Percentiles rank a stretch among this genome's conserved stretches.
These are phyloP conservation scores for Wallacemonas sp. DNA, from an alignment of 208 protist species.

Conservation along the genomic window DNA sequence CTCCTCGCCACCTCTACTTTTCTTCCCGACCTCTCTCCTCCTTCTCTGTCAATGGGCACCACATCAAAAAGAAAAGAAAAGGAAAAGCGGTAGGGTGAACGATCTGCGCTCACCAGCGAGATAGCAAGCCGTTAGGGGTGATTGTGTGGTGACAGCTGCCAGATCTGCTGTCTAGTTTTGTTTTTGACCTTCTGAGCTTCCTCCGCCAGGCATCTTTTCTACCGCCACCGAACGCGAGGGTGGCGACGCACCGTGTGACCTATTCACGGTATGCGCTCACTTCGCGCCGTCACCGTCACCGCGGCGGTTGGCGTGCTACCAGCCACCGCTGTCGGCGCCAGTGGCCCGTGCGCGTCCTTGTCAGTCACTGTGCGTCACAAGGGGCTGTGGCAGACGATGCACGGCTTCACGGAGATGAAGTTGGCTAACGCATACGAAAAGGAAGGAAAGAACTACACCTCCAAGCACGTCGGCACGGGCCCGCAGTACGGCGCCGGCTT, in stretches of 20 bases:
- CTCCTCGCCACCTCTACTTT: background rate
- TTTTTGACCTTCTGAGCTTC: no score
- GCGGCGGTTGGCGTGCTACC: background rate
- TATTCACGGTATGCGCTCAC: background rate
- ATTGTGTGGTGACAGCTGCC: no score
- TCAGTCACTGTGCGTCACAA: conserved; percentile 20
- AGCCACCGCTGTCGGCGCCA: background rate
- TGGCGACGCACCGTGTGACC: no score
- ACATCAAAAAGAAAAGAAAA: background rate
- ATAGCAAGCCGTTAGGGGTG: no score
- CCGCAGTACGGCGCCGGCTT: conserved; percentile 29
- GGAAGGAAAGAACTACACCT: conserved; percentile 27
- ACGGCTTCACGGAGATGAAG: conserved; percentile 44
- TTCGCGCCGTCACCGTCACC: background rate
- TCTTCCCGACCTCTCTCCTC: background rate
- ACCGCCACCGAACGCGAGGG: no score
- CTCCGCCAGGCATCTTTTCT: no score
- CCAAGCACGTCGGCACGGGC: conserved; percentile 31
- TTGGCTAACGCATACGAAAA: conserved; percentile 24
- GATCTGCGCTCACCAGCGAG: no score
- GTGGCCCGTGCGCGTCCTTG: background rate
- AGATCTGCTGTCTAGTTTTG: no score
- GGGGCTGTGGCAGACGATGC: conserved; percentile 25
- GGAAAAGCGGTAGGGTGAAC: no score
- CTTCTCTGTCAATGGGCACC: background rate